Percentiles rank a stretch among this genome's conserved stretches.
Evolutionary conservation across 306 rosid genomes (phyloP).

Genomic region (Sphenostylis stenocarpa): DNA sequence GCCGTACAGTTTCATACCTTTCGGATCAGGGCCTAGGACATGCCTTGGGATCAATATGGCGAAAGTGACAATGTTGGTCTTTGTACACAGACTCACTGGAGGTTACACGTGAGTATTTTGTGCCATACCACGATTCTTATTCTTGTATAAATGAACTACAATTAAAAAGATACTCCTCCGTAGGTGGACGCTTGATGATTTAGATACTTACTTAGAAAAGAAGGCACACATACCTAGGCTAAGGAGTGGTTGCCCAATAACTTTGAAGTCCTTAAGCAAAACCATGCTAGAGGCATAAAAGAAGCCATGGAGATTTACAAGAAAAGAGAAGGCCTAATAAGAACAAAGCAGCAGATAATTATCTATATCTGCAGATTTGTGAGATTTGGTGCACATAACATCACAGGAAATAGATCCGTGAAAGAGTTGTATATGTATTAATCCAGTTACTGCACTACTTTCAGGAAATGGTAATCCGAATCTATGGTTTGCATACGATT

Average conservation of each 20-base stretch:
- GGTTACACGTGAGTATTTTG: constrained; percentile 57
- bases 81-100: constrained; percentile 59
- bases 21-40: constrained; percentile 76
- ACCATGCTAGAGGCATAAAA: constrained; percentile 22
- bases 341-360: constrained; percentile 16
- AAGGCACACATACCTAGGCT: constrained; percentile 72
- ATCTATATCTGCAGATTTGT: not conserved
- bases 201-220: constrained; percentile 64
- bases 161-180: constrained; percentile 3
- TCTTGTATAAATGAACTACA: not conserved
- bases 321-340: not conserved
- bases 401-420: not conserved
- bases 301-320: not conserved
- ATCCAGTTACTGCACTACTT: constrained; percentile 14
- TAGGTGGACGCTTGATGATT: constrained; percentile 73
- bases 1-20: constrained; percentile 70
- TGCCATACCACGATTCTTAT: not conserved
- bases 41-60: constrained; percentile 79
- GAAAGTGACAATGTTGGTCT: constrained; percentile 64
- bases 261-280: constrained; percentile 54
- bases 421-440: not conserved
- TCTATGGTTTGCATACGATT: not conserved
- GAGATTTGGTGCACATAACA: constrained; percentile 17
- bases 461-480: not conserved
- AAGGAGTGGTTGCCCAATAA: constrained; percentile 64